Conservation (phyloP, 495 filamentous ascomycete genomes). For the Podospora conica region DNA sequence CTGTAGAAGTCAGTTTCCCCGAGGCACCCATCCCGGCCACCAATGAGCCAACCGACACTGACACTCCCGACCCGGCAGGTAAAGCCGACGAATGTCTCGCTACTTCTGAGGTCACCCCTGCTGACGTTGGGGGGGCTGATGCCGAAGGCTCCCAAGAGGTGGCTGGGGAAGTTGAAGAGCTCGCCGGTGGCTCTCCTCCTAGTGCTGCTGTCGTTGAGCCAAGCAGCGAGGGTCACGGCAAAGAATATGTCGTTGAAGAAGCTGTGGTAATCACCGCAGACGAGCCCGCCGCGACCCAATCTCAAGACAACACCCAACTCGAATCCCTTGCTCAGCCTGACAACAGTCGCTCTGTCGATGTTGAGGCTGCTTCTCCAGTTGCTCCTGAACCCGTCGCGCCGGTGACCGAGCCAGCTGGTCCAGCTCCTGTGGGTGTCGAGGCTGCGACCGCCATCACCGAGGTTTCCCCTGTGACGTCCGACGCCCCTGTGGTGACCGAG, state of each 20-base stretch:
- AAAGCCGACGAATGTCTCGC: background rate
- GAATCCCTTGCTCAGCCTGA: background rate
- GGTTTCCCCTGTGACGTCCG: background rate
- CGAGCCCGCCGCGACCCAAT: background rate
- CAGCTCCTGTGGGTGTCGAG: background rate
- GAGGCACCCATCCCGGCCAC: background rate
- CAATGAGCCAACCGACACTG: background rate
- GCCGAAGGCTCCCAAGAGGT: background rate
- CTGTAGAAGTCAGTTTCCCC: background rate
- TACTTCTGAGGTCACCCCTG: background rate
- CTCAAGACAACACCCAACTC: background rate
- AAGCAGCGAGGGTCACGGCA: background rate
- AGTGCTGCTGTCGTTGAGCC: conserved; percentile 13
- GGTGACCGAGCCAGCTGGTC: background rate
- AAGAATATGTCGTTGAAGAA: conserved; percentile 9
- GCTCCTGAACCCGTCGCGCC: background rate
- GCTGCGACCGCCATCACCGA: background rate
- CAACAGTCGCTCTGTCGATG: background rate
- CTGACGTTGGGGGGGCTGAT: background rate
- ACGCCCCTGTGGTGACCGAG: background rate
- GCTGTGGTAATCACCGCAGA: conserved; percentile 13
- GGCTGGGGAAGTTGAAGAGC: background rate
- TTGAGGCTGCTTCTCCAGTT: background rate
- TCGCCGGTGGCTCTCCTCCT: background rate
- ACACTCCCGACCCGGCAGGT: background rate